These are phyloP conservation scores for Coniochaeta sp. DNA, from an alignment of 2,329 filamentous ascomycete species.

Conservation along the genomic window DNA sequence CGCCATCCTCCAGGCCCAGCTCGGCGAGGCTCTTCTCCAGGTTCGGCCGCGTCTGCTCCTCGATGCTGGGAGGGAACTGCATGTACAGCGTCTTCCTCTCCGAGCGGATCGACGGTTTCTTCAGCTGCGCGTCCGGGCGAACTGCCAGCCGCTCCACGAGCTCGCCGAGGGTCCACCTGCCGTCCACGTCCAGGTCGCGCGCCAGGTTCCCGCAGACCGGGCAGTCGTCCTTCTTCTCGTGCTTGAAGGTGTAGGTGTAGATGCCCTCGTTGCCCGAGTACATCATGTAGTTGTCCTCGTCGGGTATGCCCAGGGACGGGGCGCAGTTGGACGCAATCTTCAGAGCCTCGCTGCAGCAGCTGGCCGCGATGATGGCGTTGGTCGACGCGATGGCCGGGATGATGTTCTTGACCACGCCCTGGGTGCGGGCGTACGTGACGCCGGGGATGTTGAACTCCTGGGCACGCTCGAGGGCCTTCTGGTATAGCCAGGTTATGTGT, in stretches of 20 bases:
- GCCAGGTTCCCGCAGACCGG: slow-evolving; percentile 86
- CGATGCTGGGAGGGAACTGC: slow-evolving; percentile 72
- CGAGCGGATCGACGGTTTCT: slow-evolving; percentile 78
- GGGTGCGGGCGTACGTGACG: slow-evolving; percentile 91
- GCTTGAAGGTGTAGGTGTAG: slow-evolving; percentile 96
- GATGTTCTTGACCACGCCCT: slow-evolving; percentile 98
- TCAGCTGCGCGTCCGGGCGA: slow-evolving; percentile 83
- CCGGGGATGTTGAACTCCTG: slow-evolving; percentile 84
- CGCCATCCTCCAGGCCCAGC: slow-evolving; percentile 64
- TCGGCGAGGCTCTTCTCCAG: slow-evolving; percentile 70
- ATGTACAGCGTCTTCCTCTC: slow-evolving; percentile 86
- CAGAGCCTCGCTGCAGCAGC: slow-evolving; percentile 93
- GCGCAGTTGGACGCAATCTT: slow-evolving; percentile 84
- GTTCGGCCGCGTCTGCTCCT: slow-evolving; percentile 79
- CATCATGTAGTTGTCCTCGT: slow-evolving; percentile 88
- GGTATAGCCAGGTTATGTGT: slow-evolving; percentile 94
- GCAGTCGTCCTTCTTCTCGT: slow-evolving; percentile 90
- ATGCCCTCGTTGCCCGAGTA: slow-evolving; percentile 94
- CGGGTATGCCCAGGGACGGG: slow-evolving; percentile 60
- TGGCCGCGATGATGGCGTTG: slow-evolving; percentile 91
- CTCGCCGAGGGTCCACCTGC: slow-evolving; percentile 67
- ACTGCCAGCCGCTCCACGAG: slow-evolving; percentile 79
- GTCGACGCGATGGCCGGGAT: slow-evolving; percentile 97
- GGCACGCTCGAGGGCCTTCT: slow-evolving; percentile 74
- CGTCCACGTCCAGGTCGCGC: slow-evolving; percentile 65